These are phyloP conservation scores for Bimuria novae-zelandiae DNA, from an alignment of 2,329 filamentous ascomycete genomes.

Conservation along the genomic window DNA sequence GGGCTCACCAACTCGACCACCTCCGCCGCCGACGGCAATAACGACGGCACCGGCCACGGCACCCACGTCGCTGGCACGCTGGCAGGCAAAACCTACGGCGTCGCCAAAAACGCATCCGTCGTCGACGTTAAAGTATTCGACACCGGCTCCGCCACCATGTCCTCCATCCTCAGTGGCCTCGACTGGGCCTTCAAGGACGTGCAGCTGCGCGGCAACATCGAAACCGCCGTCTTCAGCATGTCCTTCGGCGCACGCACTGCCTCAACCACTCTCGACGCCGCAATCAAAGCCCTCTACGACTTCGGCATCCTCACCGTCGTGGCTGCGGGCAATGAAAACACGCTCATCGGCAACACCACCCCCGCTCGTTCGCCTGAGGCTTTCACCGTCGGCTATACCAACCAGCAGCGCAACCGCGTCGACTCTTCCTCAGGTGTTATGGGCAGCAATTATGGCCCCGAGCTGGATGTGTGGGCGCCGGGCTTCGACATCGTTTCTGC, in stretches of 20 bases:
- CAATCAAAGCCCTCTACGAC: conserved; percentile 11
- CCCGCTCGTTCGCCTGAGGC: not conserved
- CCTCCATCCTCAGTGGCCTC: conserved; percentile 16
- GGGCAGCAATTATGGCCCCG: conserved; percentile 2
- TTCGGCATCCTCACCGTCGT: conserved; percentile 34
- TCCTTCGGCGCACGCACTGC: conserved; percentile 29
- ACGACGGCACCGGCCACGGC: conserved; percentile 19
- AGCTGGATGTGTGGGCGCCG: not conserved
- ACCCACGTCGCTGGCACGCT: conserved; percentile 18
- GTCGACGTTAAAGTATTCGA: conserved; percentile 1
- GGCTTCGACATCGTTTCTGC: not conserved
- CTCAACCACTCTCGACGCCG: not conserved
- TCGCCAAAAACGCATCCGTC: conserved; percentile 8
- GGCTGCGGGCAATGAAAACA: conserved; percentile 34
- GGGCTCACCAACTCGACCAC: conserved; percentile 1
- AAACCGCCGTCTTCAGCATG: conserved; percentile 29
- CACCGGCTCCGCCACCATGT: conserved; percentile 8
- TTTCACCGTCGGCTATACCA: conserved; percentile 2
- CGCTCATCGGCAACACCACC: not conserved
- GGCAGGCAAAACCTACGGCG: conserved; percentile 16
- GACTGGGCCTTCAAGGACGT: conserved; percentile 24
- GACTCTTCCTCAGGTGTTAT: not conserved
- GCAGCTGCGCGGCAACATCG: not conserved
- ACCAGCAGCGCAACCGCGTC: not conserved
- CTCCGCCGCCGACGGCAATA: not conserved